These are phyloP conservation scores for Neurospora sp. DNA, from an alignment of 495 filamentous ascomycete genomes.

Conservation along the genomic window DNA sequence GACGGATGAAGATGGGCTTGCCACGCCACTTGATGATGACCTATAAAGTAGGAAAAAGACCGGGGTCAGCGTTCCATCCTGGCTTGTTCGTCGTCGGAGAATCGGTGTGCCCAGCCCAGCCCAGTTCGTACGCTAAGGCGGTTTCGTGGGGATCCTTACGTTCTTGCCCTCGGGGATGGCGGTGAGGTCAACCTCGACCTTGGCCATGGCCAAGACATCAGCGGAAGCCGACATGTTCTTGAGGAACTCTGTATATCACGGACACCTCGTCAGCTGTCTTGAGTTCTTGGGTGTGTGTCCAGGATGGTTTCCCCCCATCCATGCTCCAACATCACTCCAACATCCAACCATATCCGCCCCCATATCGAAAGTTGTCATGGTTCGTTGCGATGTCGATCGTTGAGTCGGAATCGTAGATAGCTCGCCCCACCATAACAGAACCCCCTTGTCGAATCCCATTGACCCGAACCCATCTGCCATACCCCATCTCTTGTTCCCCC, in stretches of 20 bases:
- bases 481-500: neutral
- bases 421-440: neutral
- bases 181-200: slow-evolving; percentile 92
- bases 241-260: slow-evolving; percentile 67
- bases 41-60: slow-evolving; percentile 31
- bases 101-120: neutral
- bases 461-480: neutral
- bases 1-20: slow-evolving; percentile 99
- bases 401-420: neutral
- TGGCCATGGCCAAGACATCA: slow-evolving; percentile 97
- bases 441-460: neutral
- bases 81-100: neutral
- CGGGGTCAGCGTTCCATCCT: neutral
- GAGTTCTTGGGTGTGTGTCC: neutral
- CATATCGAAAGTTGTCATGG: neutral
- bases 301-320: neutral
- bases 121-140: neutral
- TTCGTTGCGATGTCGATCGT: neutral
- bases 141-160: slow-evolving; percentile 41
- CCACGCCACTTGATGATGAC: slow-evolving; percentile 99
- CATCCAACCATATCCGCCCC: neutral
- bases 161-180: slow-evolving; percentile 99
- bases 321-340: neutral
- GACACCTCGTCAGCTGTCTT: slow-evolving; percentile 7
- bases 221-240: slow-evolving; percentile 99